These are phyloP conservation scores for Sporothrix variecibatus DNA, from an alignment of 2,329 filamentous ascomycete genomes.

Conservation along the genomic window DNA sequence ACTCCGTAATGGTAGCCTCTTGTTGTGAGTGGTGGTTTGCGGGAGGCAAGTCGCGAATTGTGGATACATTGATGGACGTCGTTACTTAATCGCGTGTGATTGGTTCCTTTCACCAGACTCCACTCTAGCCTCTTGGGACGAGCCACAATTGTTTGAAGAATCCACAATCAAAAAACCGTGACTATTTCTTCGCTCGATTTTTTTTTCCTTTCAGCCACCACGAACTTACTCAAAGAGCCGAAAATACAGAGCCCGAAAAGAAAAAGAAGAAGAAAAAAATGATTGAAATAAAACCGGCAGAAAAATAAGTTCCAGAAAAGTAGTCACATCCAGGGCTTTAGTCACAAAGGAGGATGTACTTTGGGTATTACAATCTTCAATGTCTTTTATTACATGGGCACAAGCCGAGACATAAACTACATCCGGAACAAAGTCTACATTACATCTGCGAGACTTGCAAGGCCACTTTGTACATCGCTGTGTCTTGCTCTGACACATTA, in stretches of 20 bases:
- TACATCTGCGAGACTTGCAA: background rate
- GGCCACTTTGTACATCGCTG: background rate
- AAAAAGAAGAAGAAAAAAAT: background rate
- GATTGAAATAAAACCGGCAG: background rate
- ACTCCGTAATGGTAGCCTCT: background rate
- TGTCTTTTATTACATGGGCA: too few species aligned
- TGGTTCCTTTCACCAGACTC: background rate
- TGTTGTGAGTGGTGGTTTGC: background rate
- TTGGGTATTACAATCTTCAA: background rate
- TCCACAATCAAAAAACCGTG: background rate
- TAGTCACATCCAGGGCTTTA: background rate
- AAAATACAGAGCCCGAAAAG: background rate
- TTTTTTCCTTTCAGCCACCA: slow-evolving; percentile 3
- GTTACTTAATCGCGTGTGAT: background rate
- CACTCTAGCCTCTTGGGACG: background rate
- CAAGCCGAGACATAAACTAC: background rate
- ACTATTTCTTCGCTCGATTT: background rate
- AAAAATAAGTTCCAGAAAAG: too few species aligned
- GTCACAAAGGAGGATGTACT: background rate
- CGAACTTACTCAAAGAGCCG: background rate
- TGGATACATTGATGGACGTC: background rate
- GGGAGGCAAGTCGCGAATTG: background rate
- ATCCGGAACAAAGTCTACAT: background rate
- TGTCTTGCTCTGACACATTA: background rate
- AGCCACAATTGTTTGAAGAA: background rate